A percentile compares a stretch with the other conserved stretches of the same genome.
phyloP scores from a whole-genome alignment of 305 asterid species.

The Fraxinus albicans region DNA sequence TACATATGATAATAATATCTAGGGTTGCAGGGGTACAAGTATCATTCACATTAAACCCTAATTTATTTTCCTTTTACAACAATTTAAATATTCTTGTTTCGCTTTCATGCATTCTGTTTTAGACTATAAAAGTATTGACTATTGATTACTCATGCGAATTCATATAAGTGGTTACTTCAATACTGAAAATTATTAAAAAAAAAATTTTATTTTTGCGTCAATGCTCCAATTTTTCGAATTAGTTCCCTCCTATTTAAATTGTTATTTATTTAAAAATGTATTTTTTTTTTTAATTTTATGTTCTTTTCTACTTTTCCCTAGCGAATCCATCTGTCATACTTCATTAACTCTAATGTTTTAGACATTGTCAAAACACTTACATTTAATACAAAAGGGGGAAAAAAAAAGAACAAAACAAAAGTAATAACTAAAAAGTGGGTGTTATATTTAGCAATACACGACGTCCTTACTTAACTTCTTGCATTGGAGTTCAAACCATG shows the following conservation, averaged over 20 bases:
- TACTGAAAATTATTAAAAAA: no score
- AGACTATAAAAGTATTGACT: no score
- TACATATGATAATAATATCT: no score
- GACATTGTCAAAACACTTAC: neutral
- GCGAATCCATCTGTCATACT: neutral
- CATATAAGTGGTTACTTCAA: neutral
- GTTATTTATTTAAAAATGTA: no score
- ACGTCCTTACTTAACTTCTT: neutral
- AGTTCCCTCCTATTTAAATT: neutral
- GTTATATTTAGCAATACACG: neutral
- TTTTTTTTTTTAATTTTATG: no score
- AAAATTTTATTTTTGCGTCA: no score
- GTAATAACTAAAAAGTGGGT: neutral
- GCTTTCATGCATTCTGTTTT: neutral
- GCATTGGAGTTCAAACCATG: neutral
- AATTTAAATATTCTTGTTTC: neutral
- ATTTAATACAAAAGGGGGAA: no score
- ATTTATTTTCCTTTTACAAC: no score
- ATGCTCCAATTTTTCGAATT: neutral
- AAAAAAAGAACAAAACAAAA: no score
- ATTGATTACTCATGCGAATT: neutral
- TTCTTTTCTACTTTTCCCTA: neutral
- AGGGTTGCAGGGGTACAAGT: no score
- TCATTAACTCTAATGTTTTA: neutral
- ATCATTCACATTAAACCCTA: no score